A percentile compares a stretch with the other conserved stretches of the same genome.
These are phyloP conservation scores for Heracleum sosnowskyi DNA, from an alignment of 129 eudicot species.

Conservation along the genomic window DNA sequence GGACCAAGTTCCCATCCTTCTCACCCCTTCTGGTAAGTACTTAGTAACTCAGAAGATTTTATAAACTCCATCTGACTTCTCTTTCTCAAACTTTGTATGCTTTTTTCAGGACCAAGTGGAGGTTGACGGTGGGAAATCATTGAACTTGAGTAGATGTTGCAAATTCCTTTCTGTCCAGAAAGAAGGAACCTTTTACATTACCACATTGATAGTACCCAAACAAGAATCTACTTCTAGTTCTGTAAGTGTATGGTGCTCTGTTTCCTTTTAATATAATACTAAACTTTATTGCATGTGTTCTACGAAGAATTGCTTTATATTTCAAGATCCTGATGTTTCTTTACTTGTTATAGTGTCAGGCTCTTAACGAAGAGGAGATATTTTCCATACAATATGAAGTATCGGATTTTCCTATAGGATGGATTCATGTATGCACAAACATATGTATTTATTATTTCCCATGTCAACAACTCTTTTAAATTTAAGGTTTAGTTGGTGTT, in stretches of 20 bases:
- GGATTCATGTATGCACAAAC: constrained; percentile 65
- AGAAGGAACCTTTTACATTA: constrained; percentile 55
- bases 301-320: not conserved
- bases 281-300: not conserved
- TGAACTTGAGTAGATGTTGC: constrained; percentile 86
- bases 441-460: constrained; percentile 10
- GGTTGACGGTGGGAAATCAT: constrained; percentile 80
- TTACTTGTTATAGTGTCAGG: constrained; percentile 51
- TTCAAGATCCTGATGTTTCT: constrained; percentile 12
- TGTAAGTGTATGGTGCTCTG: constrained; percentile 33
- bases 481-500: not conserved
- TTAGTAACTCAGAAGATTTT: not conserved
- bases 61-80: not conserved
- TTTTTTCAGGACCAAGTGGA: constrained; percentile 75
- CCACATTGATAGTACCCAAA: constrained; percentile 63
- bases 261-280: constrained; percentile 7
- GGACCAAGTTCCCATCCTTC: constrained; percentile 81
- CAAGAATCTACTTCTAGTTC: constrained; percentile 67
- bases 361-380: constrained; percentile 64
- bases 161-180: constrained; percentile 32
- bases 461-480: not conserved
- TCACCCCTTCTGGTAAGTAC: constrained; percentile 65
- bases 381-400: constrained; percentile 57
- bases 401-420: constrained; percentile 65
- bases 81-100: constrained; percentile 2